Conservation (phyloP, 75 land plant genomes). For the Picea sitchensis region DNA sequence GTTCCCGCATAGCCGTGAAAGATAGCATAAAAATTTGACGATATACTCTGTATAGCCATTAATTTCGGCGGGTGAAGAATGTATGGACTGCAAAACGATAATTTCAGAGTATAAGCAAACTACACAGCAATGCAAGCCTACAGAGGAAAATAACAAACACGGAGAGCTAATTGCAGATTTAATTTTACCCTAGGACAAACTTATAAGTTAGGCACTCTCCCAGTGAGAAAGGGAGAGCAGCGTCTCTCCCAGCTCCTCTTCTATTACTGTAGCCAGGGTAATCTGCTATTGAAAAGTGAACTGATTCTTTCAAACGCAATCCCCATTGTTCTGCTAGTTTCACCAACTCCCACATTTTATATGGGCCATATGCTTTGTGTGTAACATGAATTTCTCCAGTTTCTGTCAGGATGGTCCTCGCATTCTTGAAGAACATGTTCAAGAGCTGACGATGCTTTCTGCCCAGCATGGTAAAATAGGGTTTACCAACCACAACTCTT, state of each 20-base stretch:
- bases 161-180: no score
- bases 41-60: no score
- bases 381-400: constrained; percentile 6
- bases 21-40: no score
- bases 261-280: constrained; percentile 24
- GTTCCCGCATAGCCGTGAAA: no score
- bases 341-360: constrained; percentile 12
- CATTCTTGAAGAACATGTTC: constrained; percentile 8
- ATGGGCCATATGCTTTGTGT: constrained; percentile 9
- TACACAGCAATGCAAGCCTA: no score
- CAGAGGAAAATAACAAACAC: no score
- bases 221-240: constrained; percentile 23
- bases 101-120: no score
- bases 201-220: constrained; percentile 33
- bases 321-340: constrained; percentile 10
- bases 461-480: no score
- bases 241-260: constrained; percentile 1
- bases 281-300: background rate
- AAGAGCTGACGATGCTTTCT: constrained; percentile 4
- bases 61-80: no score
- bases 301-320: background rate
- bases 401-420: background rate
- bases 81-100: no score
- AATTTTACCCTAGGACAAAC: constrained; percentile 12
- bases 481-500: no score